Base-by-base conservation (phyloP, 495 filamentous ascomycete species). In the Durotheca rogersii region DNA sequence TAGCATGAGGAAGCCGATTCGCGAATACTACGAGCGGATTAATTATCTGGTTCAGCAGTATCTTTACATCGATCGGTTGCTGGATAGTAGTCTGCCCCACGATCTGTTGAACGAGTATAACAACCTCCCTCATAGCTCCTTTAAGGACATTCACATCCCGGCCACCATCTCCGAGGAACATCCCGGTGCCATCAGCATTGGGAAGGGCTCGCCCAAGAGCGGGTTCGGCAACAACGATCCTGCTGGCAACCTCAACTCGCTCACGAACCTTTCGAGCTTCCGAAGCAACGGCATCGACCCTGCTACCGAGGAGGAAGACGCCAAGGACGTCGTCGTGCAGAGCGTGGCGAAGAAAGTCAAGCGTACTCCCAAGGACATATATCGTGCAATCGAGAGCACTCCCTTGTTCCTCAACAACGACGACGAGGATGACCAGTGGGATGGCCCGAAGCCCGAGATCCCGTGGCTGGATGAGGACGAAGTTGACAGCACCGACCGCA, bases 51-150 rank as follows among this genome's bases (percentile, higher is more conserved):
- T 96, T 40, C 85, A 89, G 47, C 87, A 89, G 56, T 96, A 95
- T 64, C 76, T 89, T 37, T 95, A 92, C 60, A 94, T 95, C 54
- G 90, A 96, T 67, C 79, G 86, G n/a, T 70, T 96, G 14, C 78
- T 96, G 25, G 90, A 94, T 67, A 94, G 89, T 9, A 90, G 89
- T 5, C 72, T 95, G 4, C 89, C 90, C 0, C 89, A 90, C 51
- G 81, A 87, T 60, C 72, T 96, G 11, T 81, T 96, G 40, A 88
- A 93, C 58, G 91, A 95, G 58, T 96, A 96, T 67, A 79, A 80
- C 43, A 62, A 81, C 35, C 69, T 80, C 47, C 60, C 71, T 19
- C 52, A 62, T 18, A 64, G 60, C 6, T 73, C 66, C 12, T 69
- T 62, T 39, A 69, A 70, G 56, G 64, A 65, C 21, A 57, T 83